These are phyloP conservation scores for Staphylotrichum longicolle DNA, from an alignment of 495 filamentous ascomycete genomes.

Conservation along the genomic window DNA sequence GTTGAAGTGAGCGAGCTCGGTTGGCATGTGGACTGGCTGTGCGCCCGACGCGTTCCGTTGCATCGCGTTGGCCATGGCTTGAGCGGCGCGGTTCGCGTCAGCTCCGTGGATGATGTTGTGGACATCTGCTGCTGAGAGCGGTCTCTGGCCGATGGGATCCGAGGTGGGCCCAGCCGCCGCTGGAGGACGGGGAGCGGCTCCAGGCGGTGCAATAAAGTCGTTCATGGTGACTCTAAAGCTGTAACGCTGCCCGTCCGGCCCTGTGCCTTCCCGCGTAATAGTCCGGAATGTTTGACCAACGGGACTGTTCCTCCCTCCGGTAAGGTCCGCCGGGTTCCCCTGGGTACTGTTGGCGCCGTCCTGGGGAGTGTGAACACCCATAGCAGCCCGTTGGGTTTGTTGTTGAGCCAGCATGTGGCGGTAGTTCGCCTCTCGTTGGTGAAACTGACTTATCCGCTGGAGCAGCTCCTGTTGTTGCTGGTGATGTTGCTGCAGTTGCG, in stretches of 20 bases:
- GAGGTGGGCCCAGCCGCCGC: slow-evolving; percentile 10
- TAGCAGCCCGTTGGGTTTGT: slow-evolving; percentile 27
- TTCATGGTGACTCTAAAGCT: slow-evolving; percentile 33
- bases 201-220: slow-evolving; percentile 19
- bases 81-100: slow-evolving; percentile 42
- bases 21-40: slow-evolving; percentile 36
- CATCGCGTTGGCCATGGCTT: slow-evolving; percentile 47
- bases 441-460: slow-evolving; percentile 30
- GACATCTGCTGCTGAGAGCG: slow-evolving; percentile 34
- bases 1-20: slow-evolving; percentile 30
- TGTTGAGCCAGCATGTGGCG: slow-evolving; percentile 29
- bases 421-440: slow-evolving; percentile 28
- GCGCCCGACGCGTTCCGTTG: slow-evolving; percentile 47
- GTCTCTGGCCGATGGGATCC: slow-evolving; percentile 16
- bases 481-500: slow-evolving; percentile 29
- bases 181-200: slow-evolving; percentile 5
- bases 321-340: background rate
- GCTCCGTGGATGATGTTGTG: slow-evolving; percentile 44
- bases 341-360: slow-evolving; percentile 14
- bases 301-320: slow-evolving; percentile 22
- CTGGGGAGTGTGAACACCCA: slow-evolving; percentile 20
- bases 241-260: slow-evolving; percentile 32
- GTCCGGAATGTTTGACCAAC: slow-evolving; percentile 20
- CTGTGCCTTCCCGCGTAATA: slow-evolving; percentile 30
- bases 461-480: slow-evolving; percentile 19